Evolutionary conservation across 345 rosid genomes (phyloP).

Genomic region (Brassica napus): DNA sequence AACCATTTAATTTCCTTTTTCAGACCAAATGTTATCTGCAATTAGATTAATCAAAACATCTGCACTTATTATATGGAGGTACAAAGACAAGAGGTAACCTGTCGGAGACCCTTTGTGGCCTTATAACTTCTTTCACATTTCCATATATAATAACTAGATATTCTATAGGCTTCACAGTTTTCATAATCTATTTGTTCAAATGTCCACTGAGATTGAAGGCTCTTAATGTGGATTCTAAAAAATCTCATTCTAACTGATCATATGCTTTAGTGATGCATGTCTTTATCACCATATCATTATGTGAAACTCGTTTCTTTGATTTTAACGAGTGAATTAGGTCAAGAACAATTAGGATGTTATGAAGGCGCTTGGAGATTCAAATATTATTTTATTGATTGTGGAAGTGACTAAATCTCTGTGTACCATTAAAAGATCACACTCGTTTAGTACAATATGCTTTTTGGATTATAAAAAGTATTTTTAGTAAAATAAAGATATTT

Average conservation of each 20-base stretch:
- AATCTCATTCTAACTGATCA: neutral
- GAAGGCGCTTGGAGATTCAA: too few species aligned
- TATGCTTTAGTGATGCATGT: neutral
- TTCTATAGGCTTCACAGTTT: neutral
- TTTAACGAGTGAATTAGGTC: neutral
- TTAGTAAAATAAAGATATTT: too few species aligned
- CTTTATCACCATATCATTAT: neutral
- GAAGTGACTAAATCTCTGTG: too few species aligned
- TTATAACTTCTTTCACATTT: neutral
- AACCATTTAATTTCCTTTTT: neutral
- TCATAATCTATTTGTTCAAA: neutral
- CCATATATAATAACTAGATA: neutral
- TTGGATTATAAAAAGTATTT: too few species aligned
- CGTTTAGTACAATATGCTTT: too few species aligned
- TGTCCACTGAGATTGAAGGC: neutral
- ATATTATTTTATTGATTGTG: too few species aligned
- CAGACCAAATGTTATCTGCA: neutral
- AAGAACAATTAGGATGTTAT: neutral
- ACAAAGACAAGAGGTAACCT: neutral
- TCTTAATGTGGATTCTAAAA: neutral
- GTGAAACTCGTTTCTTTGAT: neutral
- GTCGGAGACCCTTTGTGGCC: neutral
- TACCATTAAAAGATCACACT: too few species aligned
- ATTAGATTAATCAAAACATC: neutral
- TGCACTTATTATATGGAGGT: neutral